Conservation (phyloP, 1,284 basidiomycete species). For the Pascua guehoae region DNA sequence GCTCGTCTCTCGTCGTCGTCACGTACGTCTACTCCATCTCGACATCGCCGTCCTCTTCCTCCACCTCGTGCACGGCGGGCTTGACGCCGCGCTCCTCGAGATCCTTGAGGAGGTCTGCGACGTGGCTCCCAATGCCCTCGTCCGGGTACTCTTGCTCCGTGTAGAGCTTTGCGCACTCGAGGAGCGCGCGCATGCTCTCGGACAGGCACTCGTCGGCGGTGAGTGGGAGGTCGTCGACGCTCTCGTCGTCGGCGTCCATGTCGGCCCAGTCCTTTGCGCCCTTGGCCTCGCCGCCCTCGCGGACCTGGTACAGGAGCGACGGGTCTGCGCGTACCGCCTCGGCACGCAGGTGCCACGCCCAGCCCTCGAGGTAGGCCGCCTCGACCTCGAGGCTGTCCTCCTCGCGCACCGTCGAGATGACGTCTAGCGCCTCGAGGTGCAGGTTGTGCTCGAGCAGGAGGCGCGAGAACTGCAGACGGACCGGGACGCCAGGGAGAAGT, state of each 20-base stretch:
- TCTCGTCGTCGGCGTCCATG: slow-evolving; percentile 38
- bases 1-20: slow-evolving; percentile 61
- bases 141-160: slow-evolving; percentile 69
- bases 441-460: slow-evolving; percentile 76
- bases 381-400: slow-evolving; percentile 84
- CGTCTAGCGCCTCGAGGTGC: slow-evolving; percentile 66
- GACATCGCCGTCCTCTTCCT: slow-evolving; percentile 29
- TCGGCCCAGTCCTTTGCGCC: slow-evolving; percentile 3
- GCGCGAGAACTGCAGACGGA: slow-evolving; percentile 71
- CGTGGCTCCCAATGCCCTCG: slow-evolving; percentile 72
- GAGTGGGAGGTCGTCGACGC: slow-evolving; percentile 53
- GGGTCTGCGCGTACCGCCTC: slow-evolving; percentile 37
- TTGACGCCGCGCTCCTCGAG: slow-evolving; percentile 67
- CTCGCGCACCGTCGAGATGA: slow-evolving; percentile 74
- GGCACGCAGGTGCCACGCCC: slow-evolving; percentile 74
- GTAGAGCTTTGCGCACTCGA: slow-evolving; percentile 75
- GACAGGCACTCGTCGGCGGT: slow-evolving; percentile 74
- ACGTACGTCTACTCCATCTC: slow-evolving; percentile 50
- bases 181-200: slow-evolving; percentile 74
- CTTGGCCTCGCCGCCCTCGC: neutral
- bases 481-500: slow-evolving; percentile 68
- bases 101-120: slow-evolving; percentile 66
- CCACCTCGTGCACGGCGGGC: slow-evolving; percentile 58
- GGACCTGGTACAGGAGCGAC: slow-evolving; percentile 6
- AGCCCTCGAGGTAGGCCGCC: slow-evolving; percentile 92